Conservation (phyloP, 176 grass and related monocot species). For the Aechmea fasciata region DNA sequence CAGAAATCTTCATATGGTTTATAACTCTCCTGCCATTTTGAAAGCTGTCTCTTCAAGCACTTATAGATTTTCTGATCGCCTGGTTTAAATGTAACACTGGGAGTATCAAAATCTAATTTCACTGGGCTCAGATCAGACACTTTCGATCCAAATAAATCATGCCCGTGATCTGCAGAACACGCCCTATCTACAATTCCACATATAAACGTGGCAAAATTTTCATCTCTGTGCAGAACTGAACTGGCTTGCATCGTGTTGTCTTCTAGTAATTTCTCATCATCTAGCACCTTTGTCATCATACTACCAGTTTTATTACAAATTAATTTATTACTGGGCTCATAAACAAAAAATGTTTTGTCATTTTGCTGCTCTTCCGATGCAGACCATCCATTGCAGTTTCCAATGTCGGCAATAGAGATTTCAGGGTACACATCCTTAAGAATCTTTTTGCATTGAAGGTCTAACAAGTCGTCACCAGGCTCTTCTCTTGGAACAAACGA, state of each 20-base stretch:
- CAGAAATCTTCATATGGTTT: conserved; percentile 72
- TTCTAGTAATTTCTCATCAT: conserved; percentile 20
- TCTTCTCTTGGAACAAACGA: conserved; percentile 12
- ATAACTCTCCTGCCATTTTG: conserved; percentile 62
- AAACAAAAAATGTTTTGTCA: conserved; percentile 63
- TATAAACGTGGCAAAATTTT: conserved; percentile 55
- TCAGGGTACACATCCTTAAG: conserved; percentile 46
- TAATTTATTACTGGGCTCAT: conserved; percentile 40
- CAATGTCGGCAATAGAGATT: conserved; percentile 43
- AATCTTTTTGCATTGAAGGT: conserved; percentile 43
- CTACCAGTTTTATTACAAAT: conserved; percentile 14
- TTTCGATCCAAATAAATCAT: conserved; percentile 21
- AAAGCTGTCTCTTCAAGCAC: conserved; percentile 56
- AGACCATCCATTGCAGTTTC: conserved; percentile 23
- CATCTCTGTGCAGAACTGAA: conserved; percentile 24
- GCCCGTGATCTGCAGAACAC: conserved; percentile 30
- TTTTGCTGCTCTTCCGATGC: conserved; percentile 32
- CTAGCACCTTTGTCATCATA: conserved; percentile 9
- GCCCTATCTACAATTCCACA: conserved; percentile 37
- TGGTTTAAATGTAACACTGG: conserved; percentile 33
- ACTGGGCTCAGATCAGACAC: conserved; percentile 53
- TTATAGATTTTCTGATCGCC: conserved; percentile 36
- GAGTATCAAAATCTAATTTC: conserved; percentile 53
- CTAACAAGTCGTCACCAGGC: conserved; percentile 29
- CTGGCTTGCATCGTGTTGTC: conserved; percentile 17